Conservation (phyloP, 2,329 filamentous ascomycete species). For the Trichoderma sp. region DNA sequence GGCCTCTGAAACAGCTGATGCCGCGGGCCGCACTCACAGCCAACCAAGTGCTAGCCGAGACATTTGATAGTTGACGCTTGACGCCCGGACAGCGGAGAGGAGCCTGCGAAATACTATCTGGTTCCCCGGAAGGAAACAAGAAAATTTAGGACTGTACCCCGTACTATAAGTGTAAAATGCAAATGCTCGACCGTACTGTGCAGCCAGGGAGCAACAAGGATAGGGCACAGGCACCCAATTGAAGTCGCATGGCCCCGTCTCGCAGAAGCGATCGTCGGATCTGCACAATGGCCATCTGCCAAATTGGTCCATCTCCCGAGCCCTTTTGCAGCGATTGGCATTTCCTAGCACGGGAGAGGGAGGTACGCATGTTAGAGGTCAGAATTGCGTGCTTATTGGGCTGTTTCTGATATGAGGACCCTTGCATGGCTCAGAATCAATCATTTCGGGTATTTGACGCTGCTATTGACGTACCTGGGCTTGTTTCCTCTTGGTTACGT, state of each 20-base stretch:
- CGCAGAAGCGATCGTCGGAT: slow-evolving; percentile 14
- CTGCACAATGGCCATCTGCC: slow-evolving; percentile 7
- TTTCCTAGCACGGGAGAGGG: slow-evolving; percentile 9
- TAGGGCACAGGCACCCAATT: background rate
- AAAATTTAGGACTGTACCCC: too few species aligned
- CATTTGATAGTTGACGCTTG: background rate
- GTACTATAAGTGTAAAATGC: background rate
- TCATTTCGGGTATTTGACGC: background rate
- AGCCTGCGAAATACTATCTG: background rate
- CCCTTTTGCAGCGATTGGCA: slow-evolving; percentile 17
- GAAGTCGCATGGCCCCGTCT: background rate
- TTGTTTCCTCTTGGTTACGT: background rate
- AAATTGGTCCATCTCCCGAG: slow-evolving; percentile 20
- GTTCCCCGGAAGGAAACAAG: background rate
- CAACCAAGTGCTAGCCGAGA: background rate
- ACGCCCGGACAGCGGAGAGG: background rate
- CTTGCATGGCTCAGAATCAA: background rate
- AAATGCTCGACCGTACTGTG: background rate
- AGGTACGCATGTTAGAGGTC: background rate
- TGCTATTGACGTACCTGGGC: background rate
- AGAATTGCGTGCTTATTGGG: slow-evolving; percentile 6
- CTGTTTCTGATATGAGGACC: background rate
- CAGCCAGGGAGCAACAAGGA: background rate
- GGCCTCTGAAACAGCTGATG: background rate
- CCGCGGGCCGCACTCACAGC: background rate